Base-by-base conservation (phyloP, 2,329 filamentous ascomycete species). In the Diaporthe citriasiana region DNA sequence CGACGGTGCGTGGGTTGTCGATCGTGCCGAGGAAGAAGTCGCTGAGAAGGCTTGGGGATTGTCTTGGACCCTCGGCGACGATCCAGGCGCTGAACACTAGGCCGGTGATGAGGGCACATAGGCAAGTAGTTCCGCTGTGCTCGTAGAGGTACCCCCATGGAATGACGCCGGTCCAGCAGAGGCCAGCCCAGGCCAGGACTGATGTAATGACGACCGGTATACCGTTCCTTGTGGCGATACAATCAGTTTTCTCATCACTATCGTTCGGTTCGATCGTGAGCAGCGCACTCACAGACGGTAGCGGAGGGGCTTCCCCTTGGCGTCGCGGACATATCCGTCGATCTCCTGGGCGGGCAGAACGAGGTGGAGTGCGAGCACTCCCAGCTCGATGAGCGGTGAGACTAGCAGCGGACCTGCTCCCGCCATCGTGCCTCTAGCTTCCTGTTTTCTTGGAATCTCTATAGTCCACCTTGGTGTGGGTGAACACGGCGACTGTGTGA, bases 241-340 rank as follows among this genome's bases (percentile, higher is more conserved):
- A 51, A 47, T 40, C n/a, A 53, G 47, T 68, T 15, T 38, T 25
- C 15, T 3, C 8, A 25, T 53, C 17, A 17, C 33, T 19, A 19
- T 12, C 3, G 4, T 15, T 70, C 13, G 40, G 15, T 38, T 1
- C 33, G 12, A 27, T 19, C 22, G 8, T 19, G 19, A 50, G 33
- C 33, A 33, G 5, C 6, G 1, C 40, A 55, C 73, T 74, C 38
- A 72, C 73, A 72, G 42, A 35, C 70, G 73, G 60, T 74, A 74
- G 12, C 66, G 66, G 4, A 74, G 35, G 1, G 73, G 73, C 53
- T 72, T 74, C 33, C 60, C 73, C 38, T 72, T 74, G 70, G 53
- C 4, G 27, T 74, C 73, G 17, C 42, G 73, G 30, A 74, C 73
- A 38, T 74, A 74, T 25, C 73, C 73, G 40, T 74, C 73, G 6